Base-by-base conservation (phyloP, 495 filamentous ascomycete genomes). In the Neurospora sp. region DNA sequence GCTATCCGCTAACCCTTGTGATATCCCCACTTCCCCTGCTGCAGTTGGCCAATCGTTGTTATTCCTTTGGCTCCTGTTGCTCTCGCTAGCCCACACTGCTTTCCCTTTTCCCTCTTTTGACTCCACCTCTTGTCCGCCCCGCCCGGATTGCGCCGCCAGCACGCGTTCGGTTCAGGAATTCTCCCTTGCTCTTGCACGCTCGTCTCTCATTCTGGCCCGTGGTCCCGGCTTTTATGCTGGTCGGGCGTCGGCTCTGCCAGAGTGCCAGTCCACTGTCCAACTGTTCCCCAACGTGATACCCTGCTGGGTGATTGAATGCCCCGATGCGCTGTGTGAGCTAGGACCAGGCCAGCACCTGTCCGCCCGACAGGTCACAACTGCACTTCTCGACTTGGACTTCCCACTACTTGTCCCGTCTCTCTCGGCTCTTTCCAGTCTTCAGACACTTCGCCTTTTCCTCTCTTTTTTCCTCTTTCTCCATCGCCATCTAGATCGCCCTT, bases 401-500 rank as follows among this genome's bases (percentile, higher is more conserved):
- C 11, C 23, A 48, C 59, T 73, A n/a, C 74, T 76, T 76, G 72
- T 76, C 73, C 46, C 14, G 6, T 71, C 74, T 74, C 69, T 42
- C 72, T 37, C 38, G 69, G 35, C 59, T 70, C 74, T 39, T 69
- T 46, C 70, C 59, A 70, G 66, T 74, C 74, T 75, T 46, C 42
- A 69, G 72, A 73, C 84, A 78, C 70, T 77, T 75, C 75, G 75
- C 78, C 73, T 74, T 77, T 72, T 69, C 37, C 75, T 77, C 75
- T 76, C 75, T 79, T 75, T 77, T 78, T 79, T 76, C 80, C 76
- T 62, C 75, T 77, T 77, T 74, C 74, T 76, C 75, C 77, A 73
- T 74, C 79, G 74, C 78, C 77, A 79, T 75, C 79, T 35, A 81
- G 76, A 79, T 81, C 78, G 79, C 80, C 80, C 80, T 82, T 84